phyloP scores from a whole-genome alignment of 805 yeast genomes.

The Schizosaccharomyces japonicus region DNA sequence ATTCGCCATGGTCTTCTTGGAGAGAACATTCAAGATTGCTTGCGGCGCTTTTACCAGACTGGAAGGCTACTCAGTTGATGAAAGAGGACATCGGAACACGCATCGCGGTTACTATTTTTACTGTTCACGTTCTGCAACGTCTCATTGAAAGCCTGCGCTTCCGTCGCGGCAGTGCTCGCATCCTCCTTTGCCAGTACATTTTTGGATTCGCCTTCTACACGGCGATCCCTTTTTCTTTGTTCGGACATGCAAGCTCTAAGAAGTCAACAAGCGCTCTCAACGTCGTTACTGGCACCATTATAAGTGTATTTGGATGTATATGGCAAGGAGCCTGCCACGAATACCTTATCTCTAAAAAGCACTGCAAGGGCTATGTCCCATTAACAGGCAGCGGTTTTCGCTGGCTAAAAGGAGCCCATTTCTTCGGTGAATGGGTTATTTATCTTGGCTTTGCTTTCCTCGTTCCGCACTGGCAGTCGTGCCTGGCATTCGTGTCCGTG shows the following conservation, averaged over 20 bases:
- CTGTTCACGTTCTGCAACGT: neutral
- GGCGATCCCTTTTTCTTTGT: neutral
- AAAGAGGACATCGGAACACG: neutral
- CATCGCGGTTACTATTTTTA: neutral
- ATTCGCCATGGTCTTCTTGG: too few relatives aligned
- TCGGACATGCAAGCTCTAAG: neutral
- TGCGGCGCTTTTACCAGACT: neutral
- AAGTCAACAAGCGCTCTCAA: too few relatives aligned
- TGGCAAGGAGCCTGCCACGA: constrained; percentile 1
- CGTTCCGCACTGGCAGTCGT: neutral
- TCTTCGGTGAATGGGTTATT: neutral
- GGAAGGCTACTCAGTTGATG: neutral
- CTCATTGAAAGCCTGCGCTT: neutral
- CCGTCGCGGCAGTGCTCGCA: neutral
- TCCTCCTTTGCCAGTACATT: neutral
- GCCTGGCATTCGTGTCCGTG: neutral
- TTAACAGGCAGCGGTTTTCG: neutral
- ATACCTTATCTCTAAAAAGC: neutral
- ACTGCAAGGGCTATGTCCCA: neutral
- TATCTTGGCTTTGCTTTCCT: neutral
- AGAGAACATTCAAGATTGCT: too few relatives aligned
- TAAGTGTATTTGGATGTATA: neutral
- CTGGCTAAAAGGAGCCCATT: neutral
- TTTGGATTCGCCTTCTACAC: neutral
- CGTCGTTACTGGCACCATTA: neutral